phyloP scores from a whole-genome alignment of 441 rosid species.

The Eruca vesicaria region DNA sequence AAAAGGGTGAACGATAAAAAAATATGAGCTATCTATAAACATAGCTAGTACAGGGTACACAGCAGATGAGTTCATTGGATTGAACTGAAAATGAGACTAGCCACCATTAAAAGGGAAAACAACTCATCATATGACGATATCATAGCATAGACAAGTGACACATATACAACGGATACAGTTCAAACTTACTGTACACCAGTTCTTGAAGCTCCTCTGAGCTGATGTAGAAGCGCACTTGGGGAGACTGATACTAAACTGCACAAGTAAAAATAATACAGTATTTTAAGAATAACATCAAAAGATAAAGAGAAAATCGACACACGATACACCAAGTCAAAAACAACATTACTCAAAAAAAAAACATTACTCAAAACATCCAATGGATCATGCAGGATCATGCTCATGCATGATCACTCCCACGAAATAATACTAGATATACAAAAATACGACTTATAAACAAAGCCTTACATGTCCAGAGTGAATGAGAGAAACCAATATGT shows the following conservation, averaged over 20 bases:
- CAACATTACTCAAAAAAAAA: not conserved
- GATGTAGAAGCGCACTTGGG: constrained; percentile 78
- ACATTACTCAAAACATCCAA: constrained; percentile 11
- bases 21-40: too few relatives aligned
- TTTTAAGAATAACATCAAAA: constrained; percentile 10
- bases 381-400: not conserved
- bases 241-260: too few relatives aligned
- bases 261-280: constrained; percentile 28
- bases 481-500: constrained; percentile 80
- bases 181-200: constrained; percentile 52
- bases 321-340: too few relatives aligned
- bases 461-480: constrained; percentile 69
- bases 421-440: not conserved
- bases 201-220: constrained; percentile 74
- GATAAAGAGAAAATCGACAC: not conserved
- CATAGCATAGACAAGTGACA: not conserved
- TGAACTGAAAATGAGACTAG: too few relatives aligned
- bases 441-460: too few relatives aligned
- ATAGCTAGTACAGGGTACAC: too few relatives aligned
- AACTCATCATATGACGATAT: too few relatives aligned
- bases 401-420: not conserved
- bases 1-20: too few relatives aligned
- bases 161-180: not conserved
- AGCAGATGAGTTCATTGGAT: too few relatives aligned
- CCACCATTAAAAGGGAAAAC: too few relatives aligned